These are phyloP conservation scores for Cadophora sp. DNA, from an alignment of 2,329 filamentous ascomycete species.

Conservation along the genomic window DNA sequence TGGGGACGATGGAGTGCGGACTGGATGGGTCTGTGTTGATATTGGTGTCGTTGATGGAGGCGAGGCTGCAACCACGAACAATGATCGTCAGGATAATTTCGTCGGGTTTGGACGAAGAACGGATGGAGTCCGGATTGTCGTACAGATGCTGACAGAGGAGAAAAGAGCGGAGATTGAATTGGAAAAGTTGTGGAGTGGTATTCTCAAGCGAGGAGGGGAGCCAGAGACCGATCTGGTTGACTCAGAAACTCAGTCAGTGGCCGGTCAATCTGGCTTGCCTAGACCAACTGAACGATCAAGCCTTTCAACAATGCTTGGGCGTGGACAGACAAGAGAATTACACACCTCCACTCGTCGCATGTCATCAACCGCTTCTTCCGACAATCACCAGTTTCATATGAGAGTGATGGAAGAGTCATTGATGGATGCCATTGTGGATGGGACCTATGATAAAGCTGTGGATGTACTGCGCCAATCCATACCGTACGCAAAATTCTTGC, in stretches of 20 bases:
- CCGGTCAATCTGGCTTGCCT: slow-evolving; percentile 3
- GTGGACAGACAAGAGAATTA: slow-evolving; percentile 26
- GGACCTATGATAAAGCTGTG: slow-evolving; percentile 33
- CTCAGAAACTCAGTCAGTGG: background rate
- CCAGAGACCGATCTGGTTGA: slow-evolving; percentile 39
- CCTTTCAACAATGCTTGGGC: background rate
- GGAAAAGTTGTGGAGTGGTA: slow-evolving; percentile 63
- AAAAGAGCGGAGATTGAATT: slow-evolving; percentile 72
- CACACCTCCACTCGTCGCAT: slow-evolving; percentile 27
- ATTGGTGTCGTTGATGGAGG: slow-evolving; percentile 72
- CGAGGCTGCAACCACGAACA: slow-evolving; percentile 46
- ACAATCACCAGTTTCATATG: slow-evolving; percentile 20
- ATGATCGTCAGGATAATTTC: slow-evolving; percentile 59
- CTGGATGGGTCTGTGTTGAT: slow-evolving; percentile 96
- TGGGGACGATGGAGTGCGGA: slow-evolving; percentile 84
- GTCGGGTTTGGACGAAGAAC: slow-evolving; percentile 76
- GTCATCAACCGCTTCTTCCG: background rate
- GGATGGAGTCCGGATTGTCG: slow-evolving; percentile 66
- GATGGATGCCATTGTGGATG: slow-evolving; percentile 22
- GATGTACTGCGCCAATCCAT: slow-evolving; percentile 22
- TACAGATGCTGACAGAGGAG: slow-evolving; percentile 75
- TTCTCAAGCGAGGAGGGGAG: slow-evolving; percentile 43
- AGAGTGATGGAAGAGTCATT: slow-evolving; percentile 23
- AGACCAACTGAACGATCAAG: background rate
- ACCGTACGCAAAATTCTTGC: slow-evolving; percentile 24